phyloP scores from a whole-genome alignment of 352 stramenopile genomes.

The Phytophthora uliginosa region DNA sequence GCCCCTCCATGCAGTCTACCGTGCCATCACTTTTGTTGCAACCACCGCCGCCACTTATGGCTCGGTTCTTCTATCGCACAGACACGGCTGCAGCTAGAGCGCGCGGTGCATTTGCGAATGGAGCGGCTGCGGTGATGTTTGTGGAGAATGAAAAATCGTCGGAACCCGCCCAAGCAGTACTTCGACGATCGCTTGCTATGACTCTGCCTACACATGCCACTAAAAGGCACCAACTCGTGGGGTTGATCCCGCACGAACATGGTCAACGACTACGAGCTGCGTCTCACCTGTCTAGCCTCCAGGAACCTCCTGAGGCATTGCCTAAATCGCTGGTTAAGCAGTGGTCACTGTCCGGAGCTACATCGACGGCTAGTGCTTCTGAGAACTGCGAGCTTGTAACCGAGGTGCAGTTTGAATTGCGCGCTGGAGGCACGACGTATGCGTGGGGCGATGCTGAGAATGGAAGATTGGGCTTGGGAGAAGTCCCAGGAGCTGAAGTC shows the following conservation, averaged over 20 bases:
- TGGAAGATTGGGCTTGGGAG: constrained; percentile 64
- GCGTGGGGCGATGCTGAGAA: constrained; percentile 74
- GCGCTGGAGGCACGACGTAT: constrained; percentile 62
- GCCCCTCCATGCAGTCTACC: constrained; percentile 28
- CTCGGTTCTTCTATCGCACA: constrained; percentile 59
- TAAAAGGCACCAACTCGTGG: constrained; percentile 33
- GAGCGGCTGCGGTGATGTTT: constrained; percentile 62
- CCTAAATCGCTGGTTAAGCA: constrained; percentile 7
- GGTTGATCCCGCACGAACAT: constrained; percentile 39
- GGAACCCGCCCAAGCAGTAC: constrained; percentile 36
- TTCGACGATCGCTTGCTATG: constrained; percentile 25
- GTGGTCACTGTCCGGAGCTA: constrained; percentile 19
- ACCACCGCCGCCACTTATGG: constrained; percentile 43
- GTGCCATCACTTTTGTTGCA: constrained; percentile 22
- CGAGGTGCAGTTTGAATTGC: constrained; percentile 58
- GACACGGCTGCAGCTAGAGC: constrained; percentile 51
- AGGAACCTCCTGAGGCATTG: constrained; percentile 2
- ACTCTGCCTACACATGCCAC: constrained; percentile 7
- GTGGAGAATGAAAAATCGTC: constrained; percentile 41
- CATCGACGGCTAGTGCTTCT: constrained; percentile 15
- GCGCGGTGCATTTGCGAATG: constrained; percentile 53
- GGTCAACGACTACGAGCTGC: constrained; percentile 29
- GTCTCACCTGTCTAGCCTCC: constrained; percentile 23
- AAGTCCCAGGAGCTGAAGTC: constrained; percentile 11
- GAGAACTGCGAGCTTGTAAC: constrained; percentile 53